Evolutionary conservation across 2,329 filamentous ascomycete species (phyloP).

Genomic region (Dactylellina sp.): DNA sequence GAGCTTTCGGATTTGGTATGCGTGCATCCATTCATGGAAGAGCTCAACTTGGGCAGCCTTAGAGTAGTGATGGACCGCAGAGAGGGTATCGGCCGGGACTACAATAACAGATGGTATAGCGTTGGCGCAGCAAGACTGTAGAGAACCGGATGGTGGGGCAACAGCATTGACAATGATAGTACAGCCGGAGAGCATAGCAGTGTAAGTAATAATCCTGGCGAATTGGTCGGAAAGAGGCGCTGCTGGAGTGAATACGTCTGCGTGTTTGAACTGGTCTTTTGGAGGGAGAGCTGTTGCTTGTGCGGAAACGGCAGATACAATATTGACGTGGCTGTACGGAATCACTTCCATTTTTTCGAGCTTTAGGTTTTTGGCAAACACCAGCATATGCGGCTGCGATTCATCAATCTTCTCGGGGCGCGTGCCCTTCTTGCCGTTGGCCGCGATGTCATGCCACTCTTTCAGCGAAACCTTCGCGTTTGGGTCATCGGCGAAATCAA

Average conservation of each 20-base stretch:
- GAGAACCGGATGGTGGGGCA: conserved; percentile 77
- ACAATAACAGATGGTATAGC: conserved; percentile 85
- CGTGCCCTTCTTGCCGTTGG: conserved; percentile 72
- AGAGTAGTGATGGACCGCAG: conserved; percentile 74
- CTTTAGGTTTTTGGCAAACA: conserved; percentile 45
- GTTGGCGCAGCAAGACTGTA: conserved; percentile 77
- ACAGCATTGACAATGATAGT: conserved; percentile 91
- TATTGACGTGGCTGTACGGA: conserved; percentile 81
- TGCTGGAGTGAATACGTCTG: conserved; percentile 86
- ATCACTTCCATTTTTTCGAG: conserved; percentile 76
- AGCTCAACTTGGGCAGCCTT: conserved; percentile 72
- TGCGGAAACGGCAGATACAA: conserved; percentile 86
- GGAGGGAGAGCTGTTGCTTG: conserved; percentile 81
- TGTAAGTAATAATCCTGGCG: conserved; percentile 81
- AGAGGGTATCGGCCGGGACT: conserved; percentile 78
- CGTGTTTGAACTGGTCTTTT: conserved; percentile 76
- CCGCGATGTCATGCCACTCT: conserved; percentile 90
- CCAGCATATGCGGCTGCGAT: conserved; percentile 52
- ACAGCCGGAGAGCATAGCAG: conserved; percentile 84
- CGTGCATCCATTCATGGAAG: conserved; percentile 76
- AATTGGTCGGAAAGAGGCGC: conserved; percentile 84
- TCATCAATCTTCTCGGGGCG: conserved; percentile 70
- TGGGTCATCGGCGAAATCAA: conserved; percentile 78
- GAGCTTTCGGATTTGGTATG: conserved; percentile 76
- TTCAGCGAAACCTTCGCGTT: conserved; percentile 76